These are phyloP conservation scores for Martiniozyma asiatica DNA, from an alignment of 1,139 yeast species.

Conservation along the genomic window DNA sequence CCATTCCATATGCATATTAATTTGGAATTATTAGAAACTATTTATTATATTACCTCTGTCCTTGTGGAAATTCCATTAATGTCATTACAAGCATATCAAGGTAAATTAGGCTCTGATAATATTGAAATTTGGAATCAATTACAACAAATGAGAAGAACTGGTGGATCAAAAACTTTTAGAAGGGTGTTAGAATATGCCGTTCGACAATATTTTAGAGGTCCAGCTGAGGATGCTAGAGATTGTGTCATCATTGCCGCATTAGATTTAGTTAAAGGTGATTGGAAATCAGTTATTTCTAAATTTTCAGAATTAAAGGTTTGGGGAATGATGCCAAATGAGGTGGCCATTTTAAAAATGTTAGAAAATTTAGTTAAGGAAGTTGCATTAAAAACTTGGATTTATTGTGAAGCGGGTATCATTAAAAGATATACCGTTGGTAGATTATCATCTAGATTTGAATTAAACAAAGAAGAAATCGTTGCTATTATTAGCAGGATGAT, in stretches of 20 bases:
- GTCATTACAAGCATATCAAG: conserved; percentile 27
- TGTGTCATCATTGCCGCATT: conserved; percentile 89
- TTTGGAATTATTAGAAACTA: conserved; percentile 88
- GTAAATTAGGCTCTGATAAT: conserved; percentile 25
- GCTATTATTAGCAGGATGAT: conserved; percentile 66
- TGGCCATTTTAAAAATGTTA: conserved; percentile 49
- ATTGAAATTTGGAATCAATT: conserved; percentile 18
- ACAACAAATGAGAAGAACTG: conserved; percentile 23
- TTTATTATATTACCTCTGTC: conserved; percentile 81
- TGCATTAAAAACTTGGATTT: conserved; percentile 11
- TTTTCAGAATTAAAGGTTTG: conserved; percentile 76
- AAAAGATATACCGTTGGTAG: conserved; percentile 10
- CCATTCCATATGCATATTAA: conserved; percentile 99
- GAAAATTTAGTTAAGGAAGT: conserved; percentile 25
- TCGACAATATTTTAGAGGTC: conserved; percentile 92
- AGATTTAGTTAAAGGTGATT: conserved; percentile 80
- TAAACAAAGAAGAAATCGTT: conserved; percentile 43
- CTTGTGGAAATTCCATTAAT: conserved; percentile 86
- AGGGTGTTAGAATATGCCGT: conserved; percentile 88
- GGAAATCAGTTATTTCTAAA: conserved; percentile 67
- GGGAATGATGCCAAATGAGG: conserved; percentile 29
- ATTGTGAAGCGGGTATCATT: conserved; percentile 11
- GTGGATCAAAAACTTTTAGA: conserved; percentile 61
- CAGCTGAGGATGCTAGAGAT: conserved; percentile 95
- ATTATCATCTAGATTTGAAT: conserved; percentile 34